phyloP scores from a whole-genome alignment of 2,329 filamentous ascomycete species.

The Xylariaceae sp. region DNA sequence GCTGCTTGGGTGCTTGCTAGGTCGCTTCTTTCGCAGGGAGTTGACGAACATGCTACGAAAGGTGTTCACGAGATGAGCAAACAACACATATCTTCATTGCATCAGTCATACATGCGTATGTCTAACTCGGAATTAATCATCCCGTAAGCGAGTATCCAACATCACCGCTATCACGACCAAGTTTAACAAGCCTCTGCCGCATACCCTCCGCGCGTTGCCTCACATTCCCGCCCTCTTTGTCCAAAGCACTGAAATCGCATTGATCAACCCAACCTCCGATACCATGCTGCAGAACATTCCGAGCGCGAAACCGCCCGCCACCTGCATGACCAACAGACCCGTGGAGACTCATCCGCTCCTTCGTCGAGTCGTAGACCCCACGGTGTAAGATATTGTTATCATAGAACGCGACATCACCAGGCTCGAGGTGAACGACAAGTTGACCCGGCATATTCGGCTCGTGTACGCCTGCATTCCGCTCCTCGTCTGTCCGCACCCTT shows the following conservation, averaged over 20 bases:
- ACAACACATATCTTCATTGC: no score
- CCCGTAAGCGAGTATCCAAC: constrained; percentile 62
- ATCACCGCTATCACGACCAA: constrained; percentile 57
- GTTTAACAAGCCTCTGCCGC: constrained; percentile 56
- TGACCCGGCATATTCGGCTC: constrained; percentile 60
- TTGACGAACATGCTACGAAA: no score
- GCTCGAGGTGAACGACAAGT: constrained; percentile 59
- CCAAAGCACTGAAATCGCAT: constrained; percentile 48
- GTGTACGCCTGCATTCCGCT: constrained; percentile 65
- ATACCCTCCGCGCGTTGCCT: constrained; percentile 57
- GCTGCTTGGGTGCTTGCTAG: no score
- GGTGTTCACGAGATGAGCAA: no score
- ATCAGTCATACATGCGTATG: no score
- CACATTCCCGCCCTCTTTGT: constrained; percentile 36
- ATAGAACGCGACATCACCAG: constrained; percentile 83
- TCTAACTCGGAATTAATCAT: constrained; percentile 26
- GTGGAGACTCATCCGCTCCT: constrained; percentile 67
- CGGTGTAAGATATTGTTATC: constrained; percentile 84
- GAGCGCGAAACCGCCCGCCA: constrained; percentile 54
- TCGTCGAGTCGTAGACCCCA: constrained; percentile 57
- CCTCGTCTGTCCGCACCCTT: constrained; percentile 64
- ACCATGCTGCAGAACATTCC: constrained; percentile 73
- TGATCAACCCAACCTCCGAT: constrained; percentile 61
- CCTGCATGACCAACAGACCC: constrained; percentile 63
- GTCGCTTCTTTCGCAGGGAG: no score